A percentile compares a stretch with the other conserved stretches of the same genome.
phyloP scores from a whole-genome alignment of 2,329 filamentous ascomycete species.

The Botrytis cinerea region DNA sequence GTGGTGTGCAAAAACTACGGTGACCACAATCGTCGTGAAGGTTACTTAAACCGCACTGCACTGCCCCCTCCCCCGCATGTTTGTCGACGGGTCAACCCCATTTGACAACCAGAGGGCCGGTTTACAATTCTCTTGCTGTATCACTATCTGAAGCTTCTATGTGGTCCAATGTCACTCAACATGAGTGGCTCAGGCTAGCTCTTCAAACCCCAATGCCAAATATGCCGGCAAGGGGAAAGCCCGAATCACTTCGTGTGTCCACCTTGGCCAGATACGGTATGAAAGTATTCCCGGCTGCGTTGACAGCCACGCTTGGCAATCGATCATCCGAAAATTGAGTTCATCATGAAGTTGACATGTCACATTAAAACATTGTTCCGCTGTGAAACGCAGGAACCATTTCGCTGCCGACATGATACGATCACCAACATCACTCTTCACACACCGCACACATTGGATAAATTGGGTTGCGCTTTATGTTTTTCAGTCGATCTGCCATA shows the following conservation, averaged over 20 bases:
- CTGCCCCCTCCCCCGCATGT: not conserved
- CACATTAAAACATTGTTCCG: not conserved
- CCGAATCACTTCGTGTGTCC: not conserved
- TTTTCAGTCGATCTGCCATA: not conserved
- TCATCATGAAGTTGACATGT: not conserved
- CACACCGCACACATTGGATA: not conserved
- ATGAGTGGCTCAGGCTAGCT: too few species aligned
- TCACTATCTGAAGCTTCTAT: not conserved
- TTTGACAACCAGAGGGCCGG: not conserved
- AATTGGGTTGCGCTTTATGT: not conserved
- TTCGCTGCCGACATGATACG: not conserved
- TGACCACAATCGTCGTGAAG: not conserved
- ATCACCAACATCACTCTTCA: not conserved
- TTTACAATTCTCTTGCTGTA: not conserved
- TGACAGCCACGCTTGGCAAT: not conserved
- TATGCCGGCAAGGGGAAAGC: not conserved
- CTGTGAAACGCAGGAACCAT: not conserved
- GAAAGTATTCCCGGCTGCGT: not conserved
- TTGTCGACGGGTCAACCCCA: not conserved
- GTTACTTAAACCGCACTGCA: not conserved
- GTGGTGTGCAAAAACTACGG: not conserved
- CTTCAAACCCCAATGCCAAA: not conserved
- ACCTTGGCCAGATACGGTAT: not conserved
- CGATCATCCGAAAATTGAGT: conserved; percentile 1
- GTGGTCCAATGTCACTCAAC: not conserved